phyloP scores from a whole-genome alignment of 352 stramenopile species.

The Aphanomyces invadans region DNA sequence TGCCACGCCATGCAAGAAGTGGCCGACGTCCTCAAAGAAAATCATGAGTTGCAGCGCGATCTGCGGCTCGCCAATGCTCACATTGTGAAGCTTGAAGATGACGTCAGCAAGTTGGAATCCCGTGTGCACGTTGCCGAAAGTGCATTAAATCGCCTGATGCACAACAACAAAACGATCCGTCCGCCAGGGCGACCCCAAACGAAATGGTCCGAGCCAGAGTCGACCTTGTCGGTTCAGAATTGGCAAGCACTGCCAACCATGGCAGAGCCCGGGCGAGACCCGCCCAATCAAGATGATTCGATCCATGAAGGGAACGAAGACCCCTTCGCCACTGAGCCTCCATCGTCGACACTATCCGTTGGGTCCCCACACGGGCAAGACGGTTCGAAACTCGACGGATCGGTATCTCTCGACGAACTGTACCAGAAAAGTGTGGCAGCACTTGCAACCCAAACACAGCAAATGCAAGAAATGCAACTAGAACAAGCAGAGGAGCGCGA shows the following conservation, averaged over 20 bases:
- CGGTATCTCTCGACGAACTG: neutral
- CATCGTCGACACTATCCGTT: too few species aligned
- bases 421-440: neutral
- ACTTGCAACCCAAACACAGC: neutral
- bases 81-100: neutral
- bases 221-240: too few species aligned
- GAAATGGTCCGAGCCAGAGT: too few species aligned
- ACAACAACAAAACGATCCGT: neutral
- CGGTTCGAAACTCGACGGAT: neutral
- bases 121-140: neutral
- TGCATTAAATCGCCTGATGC: neutral
- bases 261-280: too few species aligned
- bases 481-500: conserved; percentile 7
- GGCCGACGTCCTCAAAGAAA: neutral
- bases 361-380: too few species aligned
- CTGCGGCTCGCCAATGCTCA: neutral
- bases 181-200: neutral
- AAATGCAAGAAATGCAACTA: neutral
- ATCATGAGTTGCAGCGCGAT: neutral
- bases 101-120: neutral
- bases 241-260: too few species aligned
- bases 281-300: neutral
- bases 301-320: too few species aligned
- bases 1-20: conserved; percentile 4
- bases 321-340: too few species aligned